Evolutionary conservation across 768 basidiomycete species (phyloP), one percentile per base, ranked within the genome.

Genomic region (Boletus sp.): DNA sequence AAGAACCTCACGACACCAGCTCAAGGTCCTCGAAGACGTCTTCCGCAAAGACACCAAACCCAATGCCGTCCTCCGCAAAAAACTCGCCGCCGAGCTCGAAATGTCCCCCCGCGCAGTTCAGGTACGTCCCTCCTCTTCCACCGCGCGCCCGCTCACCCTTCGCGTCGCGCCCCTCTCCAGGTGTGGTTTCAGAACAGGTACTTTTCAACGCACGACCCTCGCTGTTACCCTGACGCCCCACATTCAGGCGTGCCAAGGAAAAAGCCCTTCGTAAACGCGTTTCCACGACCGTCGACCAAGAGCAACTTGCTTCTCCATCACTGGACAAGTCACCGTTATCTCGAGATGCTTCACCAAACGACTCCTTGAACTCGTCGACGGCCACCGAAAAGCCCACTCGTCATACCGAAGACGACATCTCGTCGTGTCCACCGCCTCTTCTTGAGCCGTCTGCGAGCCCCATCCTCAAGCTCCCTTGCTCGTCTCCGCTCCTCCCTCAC

Each of bases 31-130:
- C 61, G 96, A 98, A 71, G 77, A 81, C 54, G 79, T 93, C 62
- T 98, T 96, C 73, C 83, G 83, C 63, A 78, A 81, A 61, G 93
- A 94, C 72, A 91, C 91, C 52, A 98, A 98, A 70, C 95, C 96
- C 15, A 94, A 93, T 70, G 87, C 85, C 37, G 74, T 80, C 7
- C 75, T 88, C 35, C 81, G 96, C 62, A 91, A 90, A 70, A 78
- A 83, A 58, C 83, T 98, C 50, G 88, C 93, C 0, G 74, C 79
- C 10, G 80, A 93, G 73, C 83, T 98, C 53, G 86, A 85, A 57
- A 98, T 98, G 95, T 89, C 90, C 10, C 84, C 93, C 21, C 78
- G 95, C 56, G 93, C 92, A n/a, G 90, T 98, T 2, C 95, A 98
- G 81, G 95, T 96, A 53, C 78, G 82, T 34, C 39, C 21, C 41